phyloP scores from a whole-genome alignment of 163 green algal genomes.

The Scenedesmus sp. region DNA sequence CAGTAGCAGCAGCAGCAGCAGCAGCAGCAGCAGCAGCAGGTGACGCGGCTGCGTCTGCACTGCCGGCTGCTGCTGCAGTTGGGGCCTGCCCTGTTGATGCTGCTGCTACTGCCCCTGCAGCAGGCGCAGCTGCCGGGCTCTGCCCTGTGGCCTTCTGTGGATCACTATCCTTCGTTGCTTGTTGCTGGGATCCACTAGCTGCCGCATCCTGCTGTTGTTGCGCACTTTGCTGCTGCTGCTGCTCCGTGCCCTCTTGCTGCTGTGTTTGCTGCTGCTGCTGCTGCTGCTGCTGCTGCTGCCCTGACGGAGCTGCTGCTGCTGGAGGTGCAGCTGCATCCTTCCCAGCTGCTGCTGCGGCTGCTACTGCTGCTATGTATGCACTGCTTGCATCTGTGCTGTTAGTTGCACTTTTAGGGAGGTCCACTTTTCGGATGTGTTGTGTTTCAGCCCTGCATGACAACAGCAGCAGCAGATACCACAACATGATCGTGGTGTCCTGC shows the following conservation, averaged over 20 bases:
- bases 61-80: not conserved
- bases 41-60: not conserved
- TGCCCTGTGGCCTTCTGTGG: not conserved
- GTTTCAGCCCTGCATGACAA: not conserved
- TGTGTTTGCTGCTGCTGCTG: no score
- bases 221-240: not conserved
- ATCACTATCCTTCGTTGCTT: not conserved
- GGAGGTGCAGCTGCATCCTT: not conserved
- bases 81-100: not conserved
- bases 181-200: not conserved
- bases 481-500: not conserved
- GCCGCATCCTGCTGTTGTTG: not conserved
- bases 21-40: not conserved
- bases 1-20: not conserved
- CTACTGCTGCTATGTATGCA: not conserved
- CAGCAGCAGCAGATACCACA: not conserved
- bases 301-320: not conserved
- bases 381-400: not conserved
- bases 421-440: not conserved
- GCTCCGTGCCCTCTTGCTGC: not conserved
- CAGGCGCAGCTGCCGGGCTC: not conserved
- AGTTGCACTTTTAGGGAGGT: not conserved
- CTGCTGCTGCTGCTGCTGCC: not conserved
- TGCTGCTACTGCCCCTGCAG: not conserved
- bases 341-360: not conserved